Evolutionary conservation across 768 basidiomycete species (phyloP), one percentile per base, ranked within the genome.

Genomic region (Daedaleopsis sinensis): DNA sequence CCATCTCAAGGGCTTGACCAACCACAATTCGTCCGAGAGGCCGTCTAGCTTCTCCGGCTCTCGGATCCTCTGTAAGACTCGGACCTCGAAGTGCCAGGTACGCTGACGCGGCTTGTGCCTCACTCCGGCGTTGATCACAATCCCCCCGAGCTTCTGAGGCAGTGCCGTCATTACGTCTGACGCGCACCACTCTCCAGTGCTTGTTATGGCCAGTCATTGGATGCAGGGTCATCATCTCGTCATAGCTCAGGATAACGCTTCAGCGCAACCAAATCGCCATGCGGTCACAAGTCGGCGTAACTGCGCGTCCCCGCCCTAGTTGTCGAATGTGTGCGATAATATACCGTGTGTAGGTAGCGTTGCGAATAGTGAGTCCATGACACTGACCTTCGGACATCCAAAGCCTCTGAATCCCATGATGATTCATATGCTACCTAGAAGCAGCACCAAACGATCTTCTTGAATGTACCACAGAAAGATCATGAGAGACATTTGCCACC

Each of bases 241-340:
- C 39, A 18, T 42, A 18, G 11, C 13, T 3, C 39, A 42, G 39
- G 18, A 18, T 42, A 42, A 4, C 13, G 39, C 39, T 42, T 7
- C 7, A 21, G 46, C 43, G 37, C 37, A 54, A 38, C 21, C 10
- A 10, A n/a, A 10, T 27, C 37, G 39, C 59, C 59, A 61, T 55
- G 53, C 54, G 59, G 59, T 61, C 24, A 55, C 59, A 42, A 48
- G 50, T 51, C 47, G 27, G 47, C 16, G 43, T 5, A 15, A 38
- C 24, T 35, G 47, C 15, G 6, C 43, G 23, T 54, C 42, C 52
- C 52, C 52, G 58, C 51, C 48, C 58, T 59, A 48, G 32, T 44
- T 3, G 35, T 42, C 39, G 18, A 18, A 42, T 18, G 39, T 42
- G 39, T 18, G 27, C 27, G 27, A 42, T 38, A 11, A 42, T 10